phyloP scores from a whole-genome alignment of 176 grass and related monocot genomes.

The Microstegium vimineum region DNA sequence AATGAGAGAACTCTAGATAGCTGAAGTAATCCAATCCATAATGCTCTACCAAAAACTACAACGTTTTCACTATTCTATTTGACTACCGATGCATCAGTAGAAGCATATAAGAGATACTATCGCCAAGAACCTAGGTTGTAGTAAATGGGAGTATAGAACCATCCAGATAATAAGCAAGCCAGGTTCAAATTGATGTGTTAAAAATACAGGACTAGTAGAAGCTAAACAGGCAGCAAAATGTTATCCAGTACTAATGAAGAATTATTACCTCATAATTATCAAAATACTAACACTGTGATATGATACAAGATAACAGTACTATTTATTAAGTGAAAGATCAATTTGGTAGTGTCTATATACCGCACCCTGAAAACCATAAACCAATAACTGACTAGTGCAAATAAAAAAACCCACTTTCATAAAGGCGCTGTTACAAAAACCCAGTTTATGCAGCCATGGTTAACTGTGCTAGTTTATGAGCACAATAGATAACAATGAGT shows the following conservation, averaged over 20 bases:
- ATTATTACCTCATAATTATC: not conserved
- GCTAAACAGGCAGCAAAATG: not conserved
- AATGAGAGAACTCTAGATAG: not conserved
- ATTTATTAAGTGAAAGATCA: not conserved
- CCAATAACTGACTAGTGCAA: not conserved
- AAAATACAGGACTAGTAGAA: not conserved
- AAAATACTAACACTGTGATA: not conserved
- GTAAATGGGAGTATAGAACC: not conserved
- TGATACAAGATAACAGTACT: not conserved
- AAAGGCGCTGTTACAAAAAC: not conserved
- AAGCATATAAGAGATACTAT: not conserved
- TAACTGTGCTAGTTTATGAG: not conserved
- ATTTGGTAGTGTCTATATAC: too few relatives aligned
- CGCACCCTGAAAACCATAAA: not conserved
- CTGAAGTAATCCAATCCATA: not conserved
- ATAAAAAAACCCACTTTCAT: not conserved
- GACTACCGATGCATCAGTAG: not conserved
- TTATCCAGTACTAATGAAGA: not conserved
- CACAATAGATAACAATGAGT: not conserved
- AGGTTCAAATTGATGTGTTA: not conserved
- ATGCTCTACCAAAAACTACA: not conserved
- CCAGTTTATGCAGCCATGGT: not conserved
- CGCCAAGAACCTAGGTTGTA: not conserved
- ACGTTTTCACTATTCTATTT: not conserved
- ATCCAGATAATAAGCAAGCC: not conserved